These are phyloP conservation scores for Cupressus sempervirens DNA, from an alignment of 75 land plant genomes.

Conservation along the genomic window DNA sequence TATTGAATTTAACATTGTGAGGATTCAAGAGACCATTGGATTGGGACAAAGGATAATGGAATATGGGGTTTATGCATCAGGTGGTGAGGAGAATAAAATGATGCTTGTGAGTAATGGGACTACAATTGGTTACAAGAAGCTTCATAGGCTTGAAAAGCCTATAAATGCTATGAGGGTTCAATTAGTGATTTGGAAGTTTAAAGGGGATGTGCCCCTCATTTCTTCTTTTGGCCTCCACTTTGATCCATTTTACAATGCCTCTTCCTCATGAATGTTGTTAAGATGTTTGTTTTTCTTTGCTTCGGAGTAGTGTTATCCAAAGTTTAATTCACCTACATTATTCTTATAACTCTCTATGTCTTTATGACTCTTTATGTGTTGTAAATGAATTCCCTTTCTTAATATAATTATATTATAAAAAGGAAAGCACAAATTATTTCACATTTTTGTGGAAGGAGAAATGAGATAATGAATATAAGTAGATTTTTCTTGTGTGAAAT, in stretches of 20 bases:
- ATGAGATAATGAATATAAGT: no score
- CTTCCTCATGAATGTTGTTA: neutral
- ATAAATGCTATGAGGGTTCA: conserved; percentile 24
- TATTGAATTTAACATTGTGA: conserved; percentile 67
- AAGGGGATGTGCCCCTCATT: conserved; percentile 43
- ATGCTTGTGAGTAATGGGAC: conserved; percentile 46
- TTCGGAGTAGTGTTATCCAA: no score
- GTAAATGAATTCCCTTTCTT: no score
- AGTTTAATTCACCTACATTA: no score
- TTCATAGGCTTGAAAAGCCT: conserved; percentile 45
- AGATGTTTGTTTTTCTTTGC: no score
- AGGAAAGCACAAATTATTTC: no score
- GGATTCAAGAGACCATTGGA: conserved; percentile 75
- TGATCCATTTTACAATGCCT: conserved; percentile 35
- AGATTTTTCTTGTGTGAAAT: no score
- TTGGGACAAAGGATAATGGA: conserved; percentile 76
- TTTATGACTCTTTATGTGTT: no score
- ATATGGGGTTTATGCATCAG: conserved; percentile 49
- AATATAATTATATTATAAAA: no score
- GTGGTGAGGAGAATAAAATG: conserved; percentile 18
- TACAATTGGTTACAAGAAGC: conserved; percentile 83
- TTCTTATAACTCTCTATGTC: no score
- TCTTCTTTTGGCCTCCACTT: conserved; percentile 64
- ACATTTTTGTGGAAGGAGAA: no score
- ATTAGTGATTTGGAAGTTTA: conserved; percentile 25